Conservation (phyloP, 768 basidiomycete species). For the Chiua virens region DNA sequence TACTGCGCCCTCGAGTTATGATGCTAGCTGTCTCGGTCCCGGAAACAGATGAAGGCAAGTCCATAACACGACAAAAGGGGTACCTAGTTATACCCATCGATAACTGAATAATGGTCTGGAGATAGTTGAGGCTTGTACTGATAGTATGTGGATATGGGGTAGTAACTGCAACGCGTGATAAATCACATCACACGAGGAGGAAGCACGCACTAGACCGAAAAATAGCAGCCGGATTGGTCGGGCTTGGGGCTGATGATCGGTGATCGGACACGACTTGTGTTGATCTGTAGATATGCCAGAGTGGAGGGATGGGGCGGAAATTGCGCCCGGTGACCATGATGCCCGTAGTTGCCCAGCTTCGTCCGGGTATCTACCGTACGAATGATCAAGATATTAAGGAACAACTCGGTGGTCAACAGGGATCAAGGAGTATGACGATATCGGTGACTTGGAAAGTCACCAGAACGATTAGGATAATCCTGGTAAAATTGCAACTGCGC, state of each 20-base stretch:
- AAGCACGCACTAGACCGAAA: conserved; percentile 5
- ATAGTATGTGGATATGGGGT: conserved; percentile 2
- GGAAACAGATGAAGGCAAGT: neutral
- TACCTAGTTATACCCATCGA: neutral
- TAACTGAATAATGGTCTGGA: neutral
- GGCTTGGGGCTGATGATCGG: neutral
- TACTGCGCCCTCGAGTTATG: neutral
- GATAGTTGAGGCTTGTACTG: conserved; percentile 1
- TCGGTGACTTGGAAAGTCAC: conserved; percentile 24
- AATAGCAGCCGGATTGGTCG: neutral
- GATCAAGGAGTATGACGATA: neutral
- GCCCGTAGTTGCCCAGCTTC: conserved; percentile 1
- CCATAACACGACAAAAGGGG: neutral
- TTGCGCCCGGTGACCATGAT: conserved; percentile 10
- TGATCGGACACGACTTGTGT: neutral
- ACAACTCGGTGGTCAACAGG: conserved; percentile 15
- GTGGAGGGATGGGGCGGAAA: conserved; percentile 3
- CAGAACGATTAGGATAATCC: conserved; percentile 12
- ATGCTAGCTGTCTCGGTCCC: neutral
- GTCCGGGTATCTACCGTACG: conserved; percentile 12
- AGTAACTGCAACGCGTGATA: neutral
- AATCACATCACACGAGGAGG: conserved; percentile 11
- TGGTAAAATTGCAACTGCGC: neutral
- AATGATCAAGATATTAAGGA: neutral
- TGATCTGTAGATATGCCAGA: conserved; percentile 1